Evolutionary conservation across 176 grass and related monocot genomes (phyloP).

Genomic region (Poa annua): DNA sequence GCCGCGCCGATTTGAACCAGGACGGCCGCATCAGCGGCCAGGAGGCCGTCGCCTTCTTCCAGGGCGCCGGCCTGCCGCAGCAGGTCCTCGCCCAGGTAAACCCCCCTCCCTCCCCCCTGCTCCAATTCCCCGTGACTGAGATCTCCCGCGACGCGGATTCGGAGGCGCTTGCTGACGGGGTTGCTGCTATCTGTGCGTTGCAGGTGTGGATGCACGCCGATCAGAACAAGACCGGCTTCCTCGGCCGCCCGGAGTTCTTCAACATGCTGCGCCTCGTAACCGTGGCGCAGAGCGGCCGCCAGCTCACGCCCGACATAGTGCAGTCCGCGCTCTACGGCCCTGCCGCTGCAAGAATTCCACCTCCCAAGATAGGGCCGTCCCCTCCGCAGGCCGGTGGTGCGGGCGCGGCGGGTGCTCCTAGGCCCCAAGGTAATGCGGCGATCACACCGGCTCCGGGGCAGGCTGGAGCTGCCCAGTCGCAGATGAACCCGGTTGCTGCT

Average conservation of each 20-base stretch:
- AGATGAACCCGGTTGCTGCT: slow-evolving; percentile 47
- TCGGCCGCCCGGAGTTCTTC: slow-evolving; percentile 94
- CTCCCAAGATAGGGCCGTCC: slow-evolving; percentile 73
- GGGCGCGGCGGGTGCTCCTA: slow-evolving; percentile 44
- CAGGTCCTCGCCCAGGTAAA: slow-evolving; percentile 88
- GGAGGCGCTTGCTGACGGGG: background rate
- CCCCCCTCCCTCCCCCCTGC: background rate
- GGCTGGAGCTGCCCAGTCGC: slow-evolving; percentile 15
- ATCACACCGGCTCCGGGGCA: slow-evolving; percentile 41
- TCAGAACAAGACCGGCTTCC: slow-evolving; percentile 90
- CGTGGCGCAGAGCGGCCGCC: slow-evolving; percentile 91
- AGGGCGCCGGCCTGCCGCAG: slow-evolving; percentile 81
- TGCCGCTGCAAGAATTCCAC: slow-evolving; percentile 83
- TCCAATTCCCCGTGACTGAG: slow-evolving; percentile 28
- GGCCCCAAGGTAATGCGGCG: slow-evolving; percentile 47
- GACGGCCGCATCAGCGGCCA: slow-evolving; percentile 94
- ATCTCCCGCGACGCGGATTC: slow-evolving; percentile 39
- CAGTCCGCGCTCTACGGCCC: slow-evolving; percentile 92
- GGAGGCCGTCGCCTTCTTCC: slow-evolving; percentile 96
- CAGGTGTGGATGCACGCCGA: slow-evolving; percentile 99
- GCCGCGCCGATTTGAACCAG: slow-evolving; percentile 88
- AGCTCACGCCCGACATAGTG: slow-evolving; percentile 88
- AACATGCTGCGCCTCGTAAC: slow-evolving; percentile 92
- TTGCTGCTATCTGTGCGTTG: slow-evolving; percentile 26
- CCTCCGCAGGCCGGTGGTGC: slow-evolving; percentile 49